These are phyloP conservation scores for Zygoascus flipseniorum DNA, from an alignment of 805 yeast genomes.

Conservation along the genomic window DNA sequence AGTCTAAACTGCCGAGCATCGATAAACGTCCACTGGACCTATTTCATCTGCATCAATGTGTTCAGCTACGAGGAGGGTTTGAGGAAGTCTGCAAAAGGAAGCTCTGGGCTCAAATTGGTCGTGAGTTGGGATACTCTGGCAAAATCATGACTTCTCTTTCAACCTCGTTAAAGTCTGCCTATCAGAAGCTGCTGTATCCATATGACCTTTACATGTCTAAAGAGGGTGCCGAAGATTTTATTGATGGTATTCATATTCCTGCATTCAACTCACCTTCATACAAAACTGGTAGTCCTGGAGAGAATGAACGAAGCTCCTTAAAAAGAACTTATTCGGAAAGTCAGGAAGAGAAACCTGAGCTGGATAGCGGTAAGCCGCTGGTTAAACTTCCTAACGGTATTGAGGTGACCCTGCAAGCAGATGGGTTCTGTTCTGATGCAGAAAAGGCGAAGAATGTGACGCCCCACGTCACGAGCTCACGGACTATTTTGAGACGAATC, in stretches of 20 bases:
- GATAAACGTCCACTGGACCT: constrained; percentile 61
- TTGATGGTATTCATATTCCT: constrained; percentile 9
- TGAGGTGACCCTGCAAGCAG: neutral
- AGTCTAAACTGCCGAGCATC: constrained; percentile 49
- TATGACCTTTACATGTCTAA: constrained; percentile 15
- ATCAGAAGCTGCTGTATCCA: constrained; percentile 36
- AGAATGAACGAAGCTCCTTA: neutral
- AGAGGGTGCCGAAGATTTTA: constrained; percentile 6
- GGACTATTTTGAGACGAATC: constrained; percentile 10
- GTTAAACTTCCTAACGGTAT: neutral
- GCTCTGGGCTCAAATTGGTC: constrained; percentile 76
- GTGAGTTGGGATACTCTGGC: constrained; percentile 71
- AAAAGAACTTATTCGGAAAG: neutral
- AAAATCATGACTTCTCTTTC: constrained; percentile 64
- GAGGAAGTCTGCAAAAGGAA: constrained; percentile 53
- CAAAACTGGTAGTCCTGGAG: neutral
- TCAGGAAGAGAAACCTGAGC: neutral
- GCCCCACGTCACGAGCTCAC: constrained; percentile 26
- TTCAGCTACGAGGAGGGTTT: constrained; percentile 59
- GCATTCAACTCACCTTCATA: neutral
- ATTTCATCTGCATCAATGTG: constrained; percentile 48
- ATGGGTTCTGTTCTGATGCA: neutral
- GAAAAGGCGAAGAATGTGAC: neutral
- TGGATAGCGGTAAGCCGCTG: neutral
- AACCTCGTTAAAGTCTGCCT: constrained; percentile 54